These are phyloP conservation scores for Petasospora rhodanensis DNA, from an alignment of 1,139 yeast species.

Conservation along the genomic window DNA sequence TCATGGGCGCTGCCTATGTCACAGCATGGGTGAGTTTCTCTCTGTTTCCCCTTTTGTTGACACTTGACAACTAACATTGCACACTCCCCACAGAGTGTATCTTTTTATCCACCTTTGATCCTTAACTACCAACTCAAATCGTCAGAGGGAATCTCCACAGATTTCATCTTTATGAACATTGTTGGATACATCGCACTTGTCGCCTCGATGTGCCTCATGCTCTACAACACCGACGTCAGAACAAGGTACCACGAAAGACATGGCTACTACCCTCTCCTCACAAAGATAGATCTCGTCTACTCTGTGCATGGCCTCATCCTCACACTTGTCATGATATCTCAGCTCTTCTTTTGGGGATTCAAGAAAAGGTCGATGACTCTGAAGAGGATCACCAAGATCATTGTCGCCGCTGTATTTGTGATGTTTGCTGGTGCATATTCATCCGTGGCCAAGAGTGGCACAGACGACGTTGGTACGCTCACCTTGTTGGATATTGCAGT, in stretches of 20 bases:
- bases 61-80: slow-evolving; percentile 2
- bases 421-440: slow-evolving; percentile 8
- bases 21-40: slow-evolving; percentile 26
- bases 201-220: slow-evolving; percentile 35
- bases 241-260: slow-evolving; percentile 26
- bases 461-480: slow-evolving; percentile 1
- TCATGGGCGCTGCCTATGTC: slow-evolving; percentile 23
- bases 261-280: slow-evolving; percentile 34
- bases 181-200: slow-evolving; percentile 40
- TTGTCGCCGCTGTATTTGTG: slow-evolving; percentile 12
- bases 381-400: slow-evolving; percentile 14
- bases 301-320: slow-evolving; percentile 39
- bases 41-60: no score
- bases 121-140: slow-evolving; percentile 34
- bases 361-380: slow-evolving; percentile 17
- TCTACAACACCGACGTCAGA: slow-evolving; percentile 28
- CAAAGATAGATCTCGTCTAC: slow-evolving; percentile 39
- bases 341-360: slow-evolving; percentile 28
- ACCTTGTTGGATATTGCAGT: slow-evolving; percentile 35
- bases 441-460: slow-evolving; percentile 9
- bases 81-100: slow-evolving; percentile 34
- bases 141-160: slow-evolving; percentile 42
- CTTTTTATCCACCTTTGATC: slow-evolving; percentile 42
- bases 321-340: slow-evolving; percentile 35
- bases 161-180: slow-evolving; percentile 38